Evolutionary conservation across 306 rosid genomes (phyloP).

Genomic region (Ammopiptanthus mongolicus): DNA sequence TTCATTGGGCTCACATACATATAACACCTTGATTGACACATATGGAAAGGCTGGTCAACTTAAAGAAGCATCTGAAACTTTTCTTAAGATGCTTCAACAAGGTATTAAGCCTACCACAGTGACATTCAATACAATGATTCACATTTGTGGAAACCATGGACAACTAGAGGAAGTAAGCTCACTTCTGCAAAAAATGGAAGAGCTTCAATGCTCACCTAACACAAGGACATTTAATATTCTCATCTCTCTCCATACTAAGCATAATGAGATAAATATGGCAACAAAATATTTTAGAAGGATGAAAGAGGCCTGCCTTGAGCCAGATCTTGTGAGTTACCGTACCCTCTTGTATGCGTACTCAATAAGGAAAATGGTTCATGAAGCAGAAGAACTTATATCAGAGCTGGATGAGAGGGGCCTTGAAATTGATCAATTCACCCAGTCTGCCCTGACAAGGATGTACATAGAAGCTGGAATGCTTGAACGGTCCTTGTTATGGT

Average conservation of each 20-base stretch:
- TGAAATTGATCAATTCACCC: slow-evolving; percentile 85
- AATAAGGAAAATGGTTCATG: slow-evolving; percentile 62
- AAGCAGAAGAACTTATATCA: slow-evolving; percentile 62
- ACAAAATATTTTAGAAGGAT: slow-evolving; percentile 55
- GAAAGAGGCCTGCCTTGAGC: slow-evolving; percentile 55
- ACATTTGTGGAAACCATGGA: slow-evolving; percentile 86
- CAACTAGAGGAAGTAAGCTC: slow-evolving; percentile 60
- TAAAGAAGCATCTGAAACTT: slow-evolving; percentile 74
- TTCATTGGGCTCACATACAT: slow-evolving; percentile 65
- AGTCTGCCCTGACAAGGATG: slow-evolving; percentile 87
- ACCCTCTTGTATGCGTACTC: slow-evolving; percentile 90
- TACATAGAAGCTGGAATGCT: slow-evolving; percentile 70
- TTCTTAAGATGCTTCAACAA: slow-evolving; percentile 65
- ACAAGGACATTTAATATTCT: slow-evolving; percentile 87
- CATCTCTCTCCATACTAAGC: slow-evolving; percentile 61
- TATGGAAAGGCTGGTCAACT: slow-evolving; percentile 86
- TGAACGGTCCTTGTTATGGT: slow-evolving; percentile 74
- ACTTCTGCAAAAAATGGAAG: slow-evolving; percentile 81
- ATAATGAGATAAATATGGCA: slow-evolving; percentile 58
- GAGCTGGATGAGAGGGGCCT: slow-evolving; percentile 68
- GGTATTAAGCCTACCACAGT: slow-evolving; percentile 77
- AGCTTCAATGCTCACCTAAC: slow-evolving; percentile 61
- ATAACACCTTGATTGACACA: slow-evolving; percentile 80
- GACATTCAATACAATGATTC: slow-evolving; percentile 94
- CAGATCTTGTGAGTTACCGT: slow-evolving; percentile 77